Base-by-base conservation (phyloP, 176 grass and related monocot genomes). In the Chloris gayana region DNA sequence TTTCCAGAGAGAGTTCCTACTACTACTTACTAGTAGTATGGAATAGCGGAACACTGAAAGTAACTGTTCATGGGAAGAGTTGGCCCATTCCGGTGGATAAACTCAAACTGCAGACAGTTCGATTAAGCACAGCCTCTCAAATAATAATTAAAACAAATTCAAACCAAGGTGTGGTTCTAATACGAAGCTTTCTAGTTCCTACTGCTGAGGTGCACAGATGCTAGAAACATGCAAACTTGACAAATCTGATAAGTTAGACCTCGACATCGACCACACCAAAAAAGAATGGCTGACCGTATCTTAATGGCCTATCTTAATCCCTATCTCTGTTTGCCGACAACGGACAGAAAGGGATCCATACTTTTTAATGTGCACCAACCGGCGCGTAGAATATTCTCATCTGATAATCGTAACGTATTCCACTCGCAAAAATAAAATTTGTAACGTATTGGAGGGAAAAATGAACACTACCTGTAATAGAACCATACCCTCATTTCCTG, bases 141-240 rank as follows among this genome's bases (percentile, higher is more conserved):
- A 72, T 65, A 22, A 78, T 51, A 25, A 71, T 50, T 14, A 78
- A 44, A 10, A 54, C 27, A 63, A 69, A 21, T 14, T 38, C 21
- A 15, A 49, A 38, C 24, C 47, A 58, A 57, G 0, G 30, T 47
- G 54, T 68, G 37, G 70, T n/a, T 47, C 59, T 73, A 34, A 37
- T 37, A 37, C 34, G 9, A 39, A 73, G 46, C 18, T 72, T 53
- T 59, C 18, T 64, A 58, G 51, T 44, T 10, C 64, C 31, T 66
- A 50, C 32, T 67, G 39, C 4, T 65, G 46, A 32, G 75, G 64
- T 15, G 45, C 50, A 49, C 7, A 2, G 67, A 41, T 73, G 51
- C 77, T 68, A 75, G 64, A 74, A 39, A 62, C 71, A 75, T 78
- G 42, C 30, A 61, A 14, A 24, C 29, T 67, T 74, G 47, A 74